Evolutionary conservation across 108 stramenopile genomes (phyloP).

Genomic region (Pelagomonas calceolata): DNA sequence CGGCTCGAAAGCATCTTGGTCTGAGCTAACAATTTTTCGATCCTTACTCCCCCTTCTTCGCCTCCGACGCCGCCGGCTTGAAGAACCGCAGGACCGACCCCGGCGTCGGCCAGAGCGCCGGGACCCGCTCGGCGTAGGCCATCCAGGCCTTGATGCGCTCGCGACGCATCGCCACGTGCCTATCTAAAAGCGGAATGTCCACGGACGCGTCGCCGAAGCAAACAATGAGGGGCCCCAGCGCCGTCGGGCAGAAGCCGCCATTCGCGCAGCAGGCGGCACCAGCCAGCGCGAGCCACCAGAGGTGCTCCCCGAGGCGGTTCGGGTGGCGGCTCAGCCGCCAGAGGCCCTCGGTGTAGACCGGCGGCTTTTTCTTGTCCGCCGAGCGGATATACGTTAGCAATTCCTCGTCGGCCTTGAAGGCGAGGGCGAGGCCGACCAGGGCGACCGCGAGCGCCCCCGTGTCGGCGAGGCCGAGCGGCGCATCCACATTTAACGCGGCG

Average conservation of each 20-base stretch:
- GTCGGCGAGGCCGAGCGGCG: not conserved
- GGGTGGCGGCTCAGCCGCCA: not conserved
- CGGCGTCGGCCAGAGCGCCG: not conserved
- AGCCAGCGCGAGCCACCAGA: not conserved
- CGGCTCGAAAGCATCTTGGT: no score
- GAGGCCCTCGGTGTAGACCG: not conserved
- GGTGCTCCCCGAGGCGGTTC: not conserved
- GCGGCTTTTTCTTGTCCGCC: not conserved
- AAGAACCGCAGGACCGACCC: not conserved
- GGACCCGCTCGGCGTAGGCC: not conserved
- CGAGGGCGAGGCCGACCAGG: not conserved
- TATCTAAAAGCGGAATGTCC: not conserved
- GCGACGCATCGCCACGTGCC: not conserved
- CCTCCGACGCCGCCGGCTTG: no score
- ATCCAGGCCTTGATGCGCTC: not conserved
- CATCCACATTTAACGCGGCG: not conserved
- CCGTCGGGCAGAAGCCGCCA: not conserved
- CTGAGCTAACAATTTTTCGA: no score
- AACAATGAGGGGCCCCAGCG: not conserved
- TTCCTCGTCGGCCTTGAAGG: not conserved
- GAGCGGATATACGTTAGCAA: not conserved
- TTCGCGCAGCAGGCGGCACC: not conserved
- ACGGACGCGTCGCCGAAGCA: not conserved
- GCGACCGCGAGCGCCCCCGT: not conserved
- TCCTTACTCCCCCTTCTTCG: no score